Evolutionary conservation across 768 basidiomycete genomes (phyloP).

Genomic region (Auricularia heimuer): DNA sequence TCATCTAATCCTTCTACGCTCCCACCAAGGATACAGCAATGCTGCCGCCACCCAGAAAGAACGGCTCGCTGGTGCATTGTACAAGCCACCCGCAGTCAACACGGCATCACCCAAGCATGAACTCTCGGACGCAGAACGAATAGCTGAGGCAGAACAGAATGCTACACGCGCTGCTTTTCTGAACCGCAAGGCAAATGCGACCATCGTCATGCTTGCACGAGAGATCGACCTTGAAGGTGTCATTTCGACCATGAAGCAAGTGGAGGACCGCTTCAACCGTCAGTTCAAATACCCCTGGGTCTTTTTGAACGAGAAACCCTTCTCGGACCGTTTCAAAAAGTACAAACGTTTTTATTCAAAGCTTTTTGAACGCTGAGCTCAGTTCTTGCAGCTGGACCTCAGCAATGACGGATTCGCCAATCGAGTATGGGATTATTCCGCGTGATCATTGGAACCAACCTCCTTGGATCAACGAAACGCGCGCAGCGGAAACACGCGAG

Average conservation of each 20-base stretch:
- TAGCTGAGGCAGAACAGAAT: neutral
- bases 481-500: slow-evolving; percentile 45
- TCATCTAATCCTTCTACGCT: neutral
- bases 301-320: slow-evolving; percentile 76
- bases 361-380: neutral
- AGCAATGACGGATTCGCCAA: slow-evolving; percentile 37
- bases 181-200: slow-evolving; percentile 68
- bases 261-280: slow-evolving; percentile 56
- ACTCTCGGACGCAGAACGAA: neutral
- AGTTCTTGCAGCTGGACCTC: slow-evolving; percentile 22
- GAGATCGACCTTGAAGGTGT: slow-evolving; percentile 54
- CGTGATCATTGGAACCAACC: slow-evolving; percentile 49
- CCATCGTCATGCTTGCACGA: slow-evolving; percentile 63
- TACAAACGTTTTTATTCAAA: slow-evolving; percentile 19
- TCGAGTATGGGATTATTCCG: slow-evolving; percentile 35
- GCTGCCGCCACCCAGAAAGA: neutral
- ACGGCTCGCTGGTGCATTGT: neutral
- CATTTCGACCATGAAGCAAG: slow-evolving; percentile 55
- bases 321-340: slow-evolving; percentile 63
- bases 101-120: neutral
- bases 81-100: neutral
- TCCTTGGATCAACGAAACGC: slow-evolving; percentile 63
- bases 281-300: slow-evolving; percentile 68
- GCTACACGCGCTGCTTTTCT: slow-evolving; percentile 10
- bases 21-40: neutral